phyloP scores from a whole-genome alignment of 805 yeast genomes.

The Ogataea haglerorum region DNA sequence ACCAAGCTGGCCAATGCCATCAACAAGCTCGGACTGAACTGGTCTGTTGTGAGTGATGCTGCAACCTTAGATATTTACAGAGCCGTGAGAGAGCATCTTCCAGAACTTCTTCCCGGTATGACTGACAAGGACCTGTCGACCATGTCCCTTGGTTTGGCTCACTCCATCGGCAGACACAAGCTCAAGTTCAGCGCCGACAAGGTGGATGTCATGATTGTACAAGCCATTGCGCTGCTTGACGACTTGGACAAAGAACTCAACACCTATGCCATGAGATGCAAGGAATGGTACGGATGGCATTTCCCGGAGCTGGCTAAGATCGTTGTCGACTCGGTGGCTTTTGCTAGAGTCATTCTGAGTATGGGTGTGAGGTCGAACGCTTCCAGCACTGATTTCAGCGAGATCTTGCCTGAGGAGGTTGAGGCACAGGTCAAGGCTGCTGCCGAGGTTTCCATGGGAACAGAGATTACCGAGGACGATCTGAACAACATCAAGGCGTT shows the following conservation, averaged over 20 bases:
- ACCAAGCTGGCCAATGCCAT: slow-evolving; percentile 95
- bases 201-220: slow-evolving; percentile 98
- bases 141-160: slow-evolving; percentile 98
- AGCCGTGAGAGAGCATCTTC: slow-evolving; percentile 91
- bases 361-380: slow-evolving; percentile 96
- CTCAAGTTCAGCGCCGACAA: slow-evolving; percentile 96
- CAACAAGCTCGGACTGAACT: slow-evolving; percentile 87
- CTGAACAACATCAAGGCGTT: slow-evolving; percentile 81
- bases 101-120: slow-evolving; percentile 92
- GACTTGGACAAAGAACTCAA: slow-evolving; percentile 96
- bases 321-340: slow-evolving; percentile 92
- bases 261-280: slow-evolving; percentile 98
- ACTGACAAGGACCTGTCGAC: slow-evolving; percentile 79
- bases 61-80: slow-evolving; percentile 92
- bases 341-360: slow-evolving; percentile 86
- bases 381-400: slow-evolving; percentile 83
- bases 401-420: slow-evolving; percentile 86
- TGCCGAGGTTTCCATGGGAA: slow-evolving; percentile 99
- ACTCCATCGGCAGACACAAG: slow-evolving; percentile 97
- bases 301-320: slow-evolving; percentile 99
- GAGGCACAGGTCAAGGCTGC: slow-evolving; percentile 92
- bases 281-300: slow-evolving; percentile 99
- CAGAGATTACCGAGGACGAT: slow-evolving; percentile 92
- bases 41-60: slow-evolving; percentile 89
- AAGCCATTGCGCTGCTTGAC: slow-evolving; percentile 95